Evolutionary conservation across 108 stramenopile genomes (phyloP).

Genomic region (Parietichytrium sp.): DNA sequence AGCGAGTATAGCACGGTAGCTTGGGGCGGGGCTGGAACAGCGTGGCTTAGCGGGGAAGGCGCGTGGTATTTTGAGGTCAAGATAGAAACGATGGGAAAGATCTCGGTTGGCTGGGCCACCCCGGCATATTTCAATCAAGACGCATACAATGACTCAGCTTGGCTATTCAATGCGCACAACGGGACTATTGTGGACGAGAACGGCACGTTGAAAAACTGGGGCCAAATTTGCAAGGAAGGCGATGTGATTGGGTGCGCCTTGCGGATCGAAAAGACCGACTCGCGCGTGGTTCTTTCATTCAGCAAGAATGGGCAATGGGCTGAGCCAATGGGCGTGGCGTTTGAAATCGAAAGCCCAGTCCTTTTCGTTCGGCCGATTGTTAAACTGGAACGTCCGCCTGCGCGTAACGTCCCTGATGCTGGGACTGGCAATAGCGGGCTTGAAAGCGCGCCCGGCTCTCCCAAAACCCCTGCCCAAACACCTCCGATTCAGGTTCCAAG

Average conservation of each 20-base stretch:
- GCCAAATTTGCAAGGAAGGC: background rate
- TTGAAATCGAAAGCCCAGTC: background rate
- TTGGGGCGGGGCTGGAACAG: background rate
- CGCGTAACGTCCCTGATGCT: background rate
- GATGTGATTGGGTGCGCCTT: conserved; percentile 16
- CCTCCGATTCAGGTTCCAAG: too few relatives aligned
- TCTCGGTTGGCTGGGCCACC: conserved; percentile 30
- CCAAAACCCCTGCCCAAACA: too few relatives aligned
- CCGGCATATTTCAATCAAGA: conserved; percentile 10
- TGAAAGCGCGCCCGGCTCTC: too few relatives aligned
- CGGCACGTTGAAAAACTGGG: background rate
- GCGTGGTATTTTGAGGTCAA: conserved; percentile 28
- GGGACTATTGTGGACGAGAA: background rate
- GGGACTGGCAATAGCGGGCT: background rate
- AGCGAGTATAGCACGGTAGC: too few relatives aligned
- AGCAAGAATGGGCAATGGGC: background rate
- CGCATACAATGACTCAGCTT: background rate
- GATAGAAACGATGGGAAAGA: background rate
- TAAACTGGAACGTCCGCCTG: background rate
- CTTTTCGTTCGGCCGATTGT: conserved; percentile 2
- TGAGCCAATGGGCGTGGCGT: background rate
- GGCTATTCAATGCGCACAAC: background rate
- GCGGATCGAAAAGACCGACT: background rate
- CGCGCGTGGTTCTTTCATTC: background rate
- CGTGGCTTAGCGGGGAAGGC: background rate